Percentiles rank a stretch among this genome's conserved stretches.
Conservation (phyloP, 345 rosid genomes). For the Gossypium sturtianum region DNA sequence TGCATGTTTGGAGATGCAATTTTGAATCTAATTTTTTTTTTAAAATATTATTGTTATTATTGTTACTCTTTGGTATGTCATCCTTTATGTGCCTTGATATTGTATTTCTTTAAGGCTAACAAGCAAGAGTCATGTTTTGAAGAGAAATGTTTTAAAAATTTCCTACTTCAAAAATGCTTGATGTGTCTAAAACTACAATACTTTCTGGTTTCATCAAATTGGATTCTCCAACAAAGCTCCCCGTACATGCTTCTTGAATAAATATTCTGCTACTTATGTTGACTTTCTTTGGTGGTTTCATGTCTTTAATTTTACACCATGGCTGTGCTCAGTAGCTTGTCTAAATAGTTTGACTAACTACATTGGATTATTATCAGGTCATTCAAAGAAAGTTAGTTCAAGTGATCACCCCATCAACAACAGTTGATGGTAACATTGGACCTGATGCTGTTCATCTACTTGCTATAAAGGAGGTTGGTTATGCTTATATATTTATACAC, state of each 20-base stretch:
- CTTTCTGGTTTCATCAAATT: not conserved
- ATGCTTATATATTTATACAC: not conserved
- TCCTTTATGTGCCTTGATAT: not conserved
- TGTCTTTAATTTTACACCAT: conserved; percentile 9
- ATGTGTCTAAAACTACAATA: not conserved
- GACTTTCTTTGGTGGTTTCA: not conserved
- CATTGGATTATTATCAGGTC: conserved; percentile 42
- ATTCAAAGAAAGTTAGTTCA: conserved; percentile 69
- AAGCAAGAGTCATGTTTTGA: not conserved
- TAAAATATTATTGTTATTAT: not conserved
- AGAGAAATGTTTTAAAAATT: not conserved
- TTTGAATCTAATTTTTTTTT: not conserved
- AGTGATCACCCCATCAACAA: conserved; percentile 83
- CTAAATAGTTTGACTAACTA: conserved; percentile 19
- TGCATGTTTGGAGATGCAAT: conserved; percentile 15
- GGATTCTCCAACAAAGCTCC: not conserved
- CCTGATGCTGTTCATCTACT: conserved; percentile 94
- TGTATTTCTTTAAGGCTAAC: not conserved
- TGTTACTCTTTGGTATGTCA: not conserved
- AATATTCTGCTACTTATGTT: not conserved
- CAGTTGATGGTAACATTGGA: conserved; percentile 63
- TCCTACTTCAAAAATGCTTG: not conserved
- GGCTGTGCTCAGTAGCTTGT: not conserved
- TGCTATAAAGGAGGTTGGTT: conserved; percentile 75
- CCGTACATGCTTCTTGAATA: not conserved